These are phyloP conservation scores for Blepharisma undulans DNA, from an alignment of 169 alveolate species.

Conservation along the genomic window DNA sequence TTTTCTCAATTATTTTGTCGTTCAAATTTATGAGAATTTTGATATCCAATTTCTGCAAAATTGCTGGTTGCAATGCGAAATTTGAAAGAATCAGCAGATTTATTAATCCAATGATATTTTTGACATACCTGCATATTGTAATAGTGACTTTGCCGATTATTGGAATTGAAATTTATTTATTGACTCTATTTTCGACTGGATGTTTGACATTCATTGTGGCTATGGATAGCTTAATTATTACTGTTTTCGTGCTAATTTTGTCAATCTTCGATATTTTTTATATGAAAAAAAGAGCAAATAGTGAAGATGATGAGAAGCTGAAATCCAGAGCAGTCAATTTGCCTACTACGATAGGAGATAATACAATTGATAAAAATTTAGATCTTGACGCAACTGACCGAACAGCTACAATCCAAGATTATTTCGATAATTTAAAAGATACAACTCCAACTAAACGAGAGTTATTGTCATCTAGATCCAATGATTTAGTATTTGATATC, in stretches of 20 bases:
- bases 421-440: not conserved
- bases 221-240: not conserved
- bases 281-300: not conserved
- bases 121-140: not conserved
- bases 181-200: conserved; percentile 13
- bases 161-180: not conserved
- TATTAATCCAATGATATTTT: not conserved
- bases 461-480: not conserved
- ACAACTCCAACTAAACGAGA: not conserved
- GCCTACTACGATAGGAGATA: not conserved
- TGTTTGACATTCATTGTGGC: not conserved
- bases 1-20: not conserved
- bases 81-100: not conserved
- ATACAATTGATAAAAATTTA: not conserved
- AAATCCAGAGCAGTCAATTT: not conserved
- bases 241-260: not conserved
- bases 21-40: not conserved
- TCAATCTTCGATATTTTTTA: not conserved
- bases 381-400: not conserved
- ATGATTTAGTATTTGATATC: not conserved
- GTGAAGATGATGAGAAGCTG: not conserved
- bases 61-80: not conserved
- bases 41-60: not conserved
- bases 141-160: not conserved
- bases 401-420: not conserved